Conservation (phyloP, 768 basidiomycete genomes). For the Rhodotorula taiwanensis region DNA sequence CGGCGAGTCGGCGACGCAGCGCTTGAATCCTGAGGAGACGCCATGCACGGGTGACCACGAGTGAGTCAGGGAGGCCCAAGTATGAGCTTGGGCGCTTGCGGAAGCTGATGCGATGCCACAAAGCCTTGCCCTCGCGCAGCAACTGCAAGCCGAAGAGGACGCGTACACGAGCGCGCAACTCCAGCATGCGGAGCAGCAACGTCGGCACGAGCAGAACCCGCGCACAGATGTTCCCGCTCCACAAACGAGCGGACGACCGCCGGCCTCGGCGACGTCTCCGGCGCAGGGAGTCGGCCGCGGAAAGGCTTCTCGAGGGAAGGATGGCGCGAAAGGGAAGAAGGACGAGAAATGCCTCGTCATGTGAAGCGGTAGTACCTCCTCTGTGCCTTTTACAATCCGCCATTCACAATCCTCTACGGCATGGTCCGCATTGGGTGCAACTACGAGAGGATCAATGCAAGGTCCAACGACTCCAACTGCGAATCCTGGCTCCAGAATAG, state of each 20-base stretch:
- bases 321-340: background rate
- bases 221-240: no score
- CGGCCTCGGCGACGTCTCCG: no score
- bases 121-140: constrained; percentile 64
- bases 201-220: no score
- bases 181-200: background rate
- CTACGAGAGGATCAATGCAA: background rate
- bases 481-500: background rate
- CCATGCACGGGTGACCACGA: constrained; percentile 49
- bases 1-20: no score
- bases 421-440: no score
- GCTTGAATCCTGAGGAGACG: constrained; percentile 46
- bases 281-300: no score
- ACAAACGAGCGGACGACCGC: no score
- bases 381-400: background rate
- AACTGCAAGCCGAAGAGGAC: constrained; percentile 76
- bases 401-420: no score
- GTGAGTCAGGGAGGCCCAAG: no score
- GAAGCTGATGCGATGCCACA: constrained; percentile 8
- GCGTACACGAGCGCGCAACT: constrained; percentile 44
- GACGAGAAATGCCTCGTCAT: background rate
- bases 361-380: background rate
- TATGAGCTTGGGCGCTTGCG: no score
- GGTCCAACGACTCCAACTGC: background rate
- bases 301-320: no score